Percentiles rank a stretch among this genome's conserved stretches.
These are phyloP conservation scores for Mycotypha africana DNA, from an alignment of 371 early-diverging fungal species.

Conservation along the genomic window DNA sequence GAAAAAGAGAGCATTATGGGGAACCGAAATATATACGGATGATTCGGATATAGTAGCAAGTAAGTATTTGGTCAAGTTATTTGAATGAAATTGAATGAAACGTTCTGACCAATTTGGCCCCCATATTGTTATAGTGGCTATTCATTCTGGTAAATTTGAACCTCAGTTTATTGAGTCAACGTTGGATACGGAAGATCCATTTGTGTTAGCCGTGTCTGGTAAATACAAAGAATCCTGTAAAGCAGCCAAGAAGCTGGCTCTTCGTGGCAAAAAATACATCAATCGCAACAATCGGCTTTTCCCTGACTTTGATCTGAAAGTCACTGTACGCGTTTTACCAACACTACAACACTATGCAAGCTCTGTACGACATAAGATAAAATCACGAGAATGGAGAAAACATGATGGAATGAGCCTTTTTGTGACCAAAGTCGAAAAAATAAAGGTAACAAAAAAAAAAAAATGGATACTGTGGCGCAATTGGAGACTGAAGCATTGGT, in stretches of 20 bases:
- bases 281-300: too few species aligned
- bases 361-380: slow-evolving; percentile 55
- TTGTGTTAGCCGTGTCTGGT: slow-evolving; percentile 25
- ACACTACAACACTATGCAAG: slow-evolving; percentile 65
- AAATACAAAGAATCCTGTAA: slow-evolving; percentile 15
- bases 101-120: too few species aligned
- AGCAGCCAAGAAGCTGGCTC: slow-evolving; percentile 15
- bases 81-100: too few species aligned
- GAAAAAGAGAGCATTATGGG: slow-evolving; percentile 69
- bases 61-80: slow-evolving; percentile 27
- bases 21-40: slow-evolving; percentile 83
- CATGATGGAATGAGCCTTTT: slow-evolving; percentile 76
- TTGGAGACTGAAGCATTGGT: background rate
- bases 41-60: slow-evolving; percentile 85
- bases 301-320: slow-evolving; percentile 57
- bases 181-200: slow-evolving; percentile 20
- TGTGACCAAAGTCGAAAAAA: slow-evolving; percentile 57
- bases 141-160: slow-evolving; percentile 39
- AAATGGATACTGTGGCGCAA: background rate
- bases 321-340: slow-evolving; percentile 72
- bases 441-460: slow-evolving; percentile 16
- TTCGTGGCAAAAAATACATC: slow-evolving; percentile 16
- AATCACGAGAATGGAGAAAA: slow-evolving; percentile 65
- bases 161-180: slow-evolving; percentile 24
- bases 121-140: slow-evolving; percentile 33